phyloP scores from a whole-genome alignment of 2,329 filamentous ascomycete genomes.

The Blumeriella jaapii region DNA sequence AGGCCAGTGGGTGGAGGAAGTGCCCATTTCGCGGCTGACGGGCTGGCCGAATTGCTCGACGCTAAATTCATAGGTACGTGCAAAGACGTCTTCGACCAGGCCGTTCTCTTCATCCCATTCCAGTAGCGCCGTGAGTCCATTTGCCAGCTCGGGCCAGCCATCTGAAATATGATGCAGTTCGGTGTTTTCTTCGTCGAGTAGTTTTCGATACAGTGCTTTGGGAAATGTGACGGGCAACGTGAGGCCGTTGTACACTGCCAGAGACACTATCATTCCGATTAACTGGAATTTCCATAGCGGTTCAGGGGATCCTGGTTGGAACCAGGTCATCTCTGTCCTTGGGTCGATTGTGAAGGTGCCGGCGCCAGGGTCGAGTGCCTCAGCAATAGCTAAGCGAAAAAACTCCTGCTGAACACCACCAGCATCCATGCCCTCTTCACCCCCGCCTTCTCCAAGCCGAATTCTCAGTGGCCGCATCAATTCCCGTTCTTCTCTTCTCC shows the following conservation, averaged over 20 bases:
- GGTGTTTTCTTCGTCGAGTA: constrained; percentile 58
- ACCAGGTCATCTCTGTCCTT: constrained; percentile 74
- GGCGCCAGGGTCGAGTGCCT: constrained; percentile 61
- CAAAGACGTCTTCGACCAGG: constrained; percentile 69
- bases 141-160: constrained; percentile 75
- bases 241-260: constrained; percentile 87
- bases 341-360: constrained; percentile 69
- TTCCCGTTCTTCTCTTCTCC: constrained; percentile 73
- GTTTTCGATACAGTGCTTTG: constrained; percentile 67
- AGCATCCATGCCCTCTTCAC: constrained; percentile 85
- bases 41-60: constrained; percentile 45
- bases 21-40: constrained; percentile 44
- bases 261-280: constrained; percentile 72
- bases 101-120: constrained; percentile 68
- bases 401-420: constrained; percentile 96
- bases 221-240: constrained; percentile 88
- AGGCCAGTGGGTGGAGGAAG: constrained; percentile 37
- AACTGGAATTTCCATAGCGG: constrained; percentile 86
- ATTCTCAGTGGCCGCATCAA: constrained; percentile 80
- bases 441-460: constrained; percentile 66
- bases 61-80: constrained; percentile 79
- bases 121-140: constrained; percentile 59
- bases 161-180: constrained; percentile 69
- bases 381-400: constrained; percentile 71
- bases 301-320: constrained; percentile 69